These are phyloP conservation scores for Termitomyces sp. DNA, from an alignment of 768 basidiomycete species.

Conservation along the genomic window DNA sequence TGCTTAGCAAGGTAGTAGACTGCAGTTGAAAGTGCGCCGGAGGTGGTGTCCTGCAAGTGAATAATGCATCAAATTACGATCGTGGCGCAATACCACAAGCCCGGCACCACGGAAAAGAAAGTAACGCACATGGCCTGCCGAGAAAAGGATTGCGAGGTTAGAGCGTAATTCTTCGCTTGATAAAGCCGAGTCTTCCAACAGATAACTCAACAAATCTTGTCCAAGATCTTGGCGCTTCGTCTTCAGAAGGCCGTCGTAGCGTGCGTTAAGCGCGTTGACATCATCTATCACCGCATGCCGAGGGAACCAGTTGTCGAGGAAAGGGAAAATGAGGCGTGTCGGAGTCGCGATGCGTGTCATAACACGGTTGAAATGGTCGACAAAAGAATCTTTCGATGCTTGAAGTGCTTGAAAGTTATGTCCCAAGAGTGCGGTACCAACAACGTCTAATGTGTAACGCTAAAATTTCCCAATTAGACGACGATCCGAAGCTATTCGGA, in stretches of 20 bases:
- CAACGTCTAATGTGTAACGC: conserved; percentile 33
- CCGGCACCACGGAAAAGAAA: neutral
- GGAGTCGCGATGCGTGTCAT: conserved; percentile 33
- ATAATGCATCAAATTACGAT: neutral
- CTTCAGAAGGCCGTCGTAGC: conserved; percentile 23
- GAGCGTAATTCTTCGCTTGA: conserved; percentile 30
- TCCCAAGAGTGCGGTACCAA: conserved; percentile 32
- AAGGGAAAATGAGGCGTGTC: conserved; percentile 28
- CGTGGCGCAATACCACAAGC: neutral
- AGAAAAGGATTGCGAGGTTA: conserved; percentile 36
- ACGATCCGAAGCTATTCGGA: neutral
- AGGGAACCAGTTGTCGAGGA: conserved; percentile 27
- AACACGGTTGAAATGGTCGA: conserved; percentile 31
- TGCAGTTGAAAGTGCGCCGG: conserved; percentile 32
- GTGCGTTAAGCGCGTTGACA: conserved; percentile 25
- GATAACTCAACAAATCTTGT: conserved; percentile 31
- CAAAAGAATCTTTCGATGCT: conserved; percentile 28
- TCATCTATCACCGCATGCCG: conserved; percentile 24
- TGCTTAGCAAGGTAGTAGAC: conserved; percentile 34
- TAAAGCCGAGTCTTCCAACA: conserved; percentile 29
- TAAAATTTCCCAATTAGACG: conserved; percentile 1
- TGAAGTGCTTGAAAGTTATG: conserved; percentile 34
- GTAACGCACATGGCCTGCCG: conserved; percentile 33
- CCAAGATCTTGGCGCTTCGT: conserved; percentile 28
- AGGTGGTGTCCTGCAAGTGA: conserved; percentile 30